Evolutionary conservation across 148 eudicot species (phyloP), one percentile per base, ranked within the genome.

Genomic region (Fagopyrum esculentum): DNA sequence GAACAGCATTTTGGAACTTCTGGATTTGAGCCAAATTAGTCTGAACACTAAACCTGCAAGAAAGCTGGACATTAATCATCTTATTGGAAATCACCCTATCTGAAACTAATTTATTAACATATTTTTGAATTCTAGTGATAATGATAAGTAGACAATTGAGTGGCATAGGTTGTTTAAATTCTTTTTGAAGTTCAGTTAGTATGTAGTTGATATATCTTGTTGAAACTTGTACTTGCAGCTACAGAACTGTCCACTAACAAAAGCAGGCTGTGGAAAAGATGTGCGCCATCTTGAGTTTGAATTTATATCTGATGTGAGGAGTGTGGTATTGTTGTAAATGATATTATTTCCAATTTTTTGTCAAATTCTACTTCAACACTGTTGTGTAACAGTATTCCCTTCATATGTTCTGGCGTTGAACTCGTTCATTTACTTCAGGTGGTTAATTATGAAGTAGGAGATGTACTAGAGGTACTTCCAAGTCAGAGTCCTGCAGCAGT

Each of bases 251-350:
- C 84, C 84, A 45, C 71, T 95, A 81, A 86, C 89, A 80, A 82
- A 77, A 80, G 79, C 77, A 63, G 89, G 77, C 46, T 73, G 81
- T 73, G 92, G 83, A 61, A 90, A 90, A 85, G 97, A 92, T 84
- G 96, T 95, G 45, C 90, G 89, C 64, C 98, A 92, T 84, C 78
- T 95, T 77, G 98, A 95, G 75, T 89, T 92, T 81, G 87, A 90
- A 79, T 88, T 84, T 84, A 73, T 81, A 66, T 86, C 96, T 59
- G 75, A 83, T 56, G 98, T 95, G 86, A 95, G 97, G 80, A 73
- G 46, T 22, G 22, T 9, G 1, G 22, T 59, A 16, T 63, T 11
- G n/a, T 47, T 17, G 12, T 46, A 26, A 54, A 19, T 60, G 40
- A 75, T 15, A 9, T 60, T 22, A 9, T 1, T 22, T 60, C 1